Conservation (phyloP, 345 rosid species). For the sweet orange (Citrus sinensis) region DNA sequence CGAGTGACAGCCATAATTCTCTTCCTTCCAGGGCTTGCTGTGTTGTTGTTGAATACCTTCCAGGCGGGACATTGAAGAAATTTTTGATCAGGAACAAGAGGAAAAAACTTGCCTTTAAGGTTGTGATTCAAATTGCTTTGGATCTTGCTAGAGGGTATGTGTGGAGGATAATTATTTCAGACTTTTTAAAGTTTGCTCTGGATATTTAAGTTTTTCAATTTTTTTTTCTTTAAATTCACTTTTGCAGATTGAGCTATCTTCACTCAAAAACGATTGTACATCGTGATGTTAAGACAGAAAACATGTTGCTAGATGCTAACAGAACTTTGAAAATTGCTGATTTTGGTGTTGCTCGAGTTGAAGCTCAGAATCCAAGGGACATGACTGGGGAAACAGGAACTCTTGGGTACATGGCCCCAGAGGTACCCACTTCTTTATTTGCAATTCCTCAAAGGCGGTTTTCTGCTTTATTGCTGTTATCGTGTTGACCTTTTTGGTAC, state of each 20-base stretch:
- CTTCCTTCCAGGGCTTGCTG: constrained; percentile 74
- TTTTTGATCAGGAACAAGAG: constrained; percentile 61
- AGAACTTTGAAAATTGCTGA: constrained; percentile 76
- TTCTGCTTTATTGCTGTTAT: background rate
- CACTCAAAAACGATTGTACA: constrained; percentile 78
- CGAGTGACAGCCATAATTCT: constrained; percentile 37
- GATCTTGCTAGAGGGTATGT: constrained; percentile 81
- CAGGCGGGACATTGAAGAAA: constrained; percentile 71
- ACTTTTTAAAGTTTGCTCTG: background rate
- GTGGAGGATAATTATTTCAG: background rate
- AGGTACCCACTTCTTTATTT: constrained; percentile 39
- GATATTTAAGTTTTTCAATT: background rate
- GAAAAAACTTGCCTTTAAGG: constrained; percentile 58
- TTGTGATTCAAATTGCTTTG: constrained; percentile 68
- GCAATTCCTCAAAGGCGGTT: background rate
- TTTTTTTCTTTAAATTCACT: background rate
- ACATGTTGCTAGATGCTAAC: constrained; percentile 63
- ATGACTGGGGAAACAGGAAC: constrained; percentile 94
- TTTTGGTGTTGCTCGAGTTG: constrained; percentile 86
- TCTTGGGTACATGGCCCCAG: constrained; percentile 87
- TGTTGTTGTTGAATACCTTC: constrained; percentile 75
- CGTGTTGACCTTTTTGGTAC: background rate
- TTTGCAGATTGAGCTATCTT: constrained; percentile 67
- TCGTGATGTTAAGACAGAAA: constrained; percentile 79
- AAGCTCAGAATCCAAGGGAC: constrained; percentile 85